A percentile compares a stretch with the other conserved stretches of the same genome.
Evolutionary conservation across 1,139 yeast species (phyloP).

Genomic region (Protomyces inouyei): DNA sequence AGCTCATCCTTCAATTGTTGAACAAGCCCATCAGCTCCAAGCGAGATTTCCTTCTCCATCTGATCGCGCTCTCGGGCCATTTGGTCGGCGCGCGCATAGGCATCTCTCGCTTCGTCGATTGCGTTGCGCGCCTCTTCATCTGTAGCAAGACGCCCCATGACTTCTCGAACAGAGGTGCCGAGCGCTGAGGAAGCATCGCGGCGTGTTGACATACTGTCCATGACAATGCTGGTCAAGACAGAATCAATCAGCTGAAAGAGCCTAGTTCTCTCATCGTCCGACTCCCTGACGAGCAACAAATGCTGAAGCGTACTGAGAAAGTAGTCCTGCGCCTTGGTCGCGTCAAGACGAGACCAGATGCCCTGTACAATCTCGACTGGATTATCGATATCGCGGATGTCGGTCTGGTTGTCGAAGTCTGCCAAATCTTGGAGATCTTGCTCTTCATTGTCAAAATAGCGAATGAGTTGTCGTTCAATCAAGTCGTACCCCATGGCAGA

Average conservation of each 20-base stretch:
- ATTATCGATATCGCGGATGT: conserved; percentile 46
- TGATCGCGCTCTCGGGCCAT: conserved; percentile 82
- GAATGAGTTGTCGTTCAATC: conserved; percentile 60
- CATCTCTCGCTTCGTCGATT: conserved; percentile 62
- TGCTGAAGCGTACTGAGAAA: conserved; percentile 79
- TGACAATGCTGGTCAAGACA: conserved; percentile 70
- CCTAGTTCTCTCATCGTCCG: conserved; percentile 59
- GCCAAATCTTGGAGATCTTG: conserved; percentile 49
- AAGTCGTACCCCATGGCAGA: conserved; percentile 58
- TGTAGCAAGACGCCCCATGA: conserved; percentile 73
- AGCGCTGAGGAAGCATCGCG: conserved; percentile 19
- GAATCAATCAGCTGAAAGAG: conserved; percentile 79
- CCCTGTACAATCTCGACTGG: conserved; percentile 67
- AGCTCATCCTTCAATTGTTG: conserved; percentile 65
- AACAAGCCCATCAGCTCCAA: conserved; percentile 82
- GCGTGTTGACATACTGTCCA: conserved; percentile 39
- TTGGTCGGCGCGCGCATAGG: conserved; percentile 66
- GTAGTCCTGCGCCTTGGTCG: conserved; percentile 63
- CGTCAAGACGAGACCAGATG: conserved; percentile 65
- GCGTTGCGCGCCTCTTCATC: conserved; percentile 88
- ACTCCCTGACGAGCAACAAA: conserved; percentile 53
- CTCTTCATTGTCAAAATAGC: conserved; percentile 67
- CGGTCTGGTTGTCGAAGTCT: conserved; percentile 49
- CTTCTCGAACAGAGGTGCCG: conserved; percentile 60
- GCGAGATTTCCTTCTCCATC: conserved; percentile 62